Base-by-base conservation (phyloP, 2,329 filamentous ascomycete genomes). In the Dothideomycetes sp. region DNA sequence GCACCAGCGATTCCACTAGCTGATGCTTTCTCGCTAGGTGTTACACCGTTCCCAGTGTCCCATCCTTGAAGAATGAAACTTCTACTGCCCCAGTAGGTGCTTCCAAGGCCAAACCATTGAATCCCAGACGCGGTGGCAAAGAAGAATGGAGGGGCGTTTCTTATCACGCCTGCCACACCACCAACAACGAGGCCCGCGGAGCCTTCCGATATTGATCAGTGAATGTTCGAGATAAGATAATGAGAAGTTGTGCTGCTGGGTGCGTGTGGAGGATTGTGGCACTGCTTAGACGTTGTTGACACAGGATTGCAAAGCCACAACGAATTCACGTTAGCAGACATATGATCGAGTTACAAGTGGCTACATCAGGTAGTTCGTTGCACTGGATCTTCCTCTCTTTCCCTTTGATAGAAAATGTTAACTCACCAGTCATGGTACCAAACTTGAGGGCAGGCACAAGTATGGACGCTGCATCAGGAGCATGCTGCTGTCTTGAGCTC, bases 21-120 rank as follows among this genome's bases (percentile, higher is more conserved):
- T 52, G 72, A 75, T 14, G 76, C 64, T 44, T 75, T 77, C 44
- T 91, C 77, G 24, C 62, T 58, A 1, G 66, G 60, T 1, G 69
- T 71, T n/a, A 78, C 57, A 30, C 67, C 65, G n/a, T 38, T 38
- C 4, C 43, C 64, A 42, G 34, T 42, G n/a, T 48, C 44, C 51
- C 52, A 57, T 34, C 54, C 52, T 41, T 53, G 47, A 17, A 70
- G 56, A 16, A 69, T 43, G 37, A 43, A 43, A 16, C 37, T 37
- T 15, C 41, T 35, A 9, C 36, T 43, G 5, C 45, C 50, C 70
- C 79, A 89, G 56, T 80, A 95, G 12, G 76, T 82, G 34, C 73
- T 76, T 27, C 85, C 85, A 30, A 93, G 70, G 31, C 75, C 71
- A 59, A 85, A 85, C 75, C 84, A 94, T 62, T 94, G 86, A 31